These are phyloP conservation scores for Pseudotulostoma volvatum DNA, from an alignment of 495 filamentous ascomycete genomes.

Conservation along the genomic window DNA sequence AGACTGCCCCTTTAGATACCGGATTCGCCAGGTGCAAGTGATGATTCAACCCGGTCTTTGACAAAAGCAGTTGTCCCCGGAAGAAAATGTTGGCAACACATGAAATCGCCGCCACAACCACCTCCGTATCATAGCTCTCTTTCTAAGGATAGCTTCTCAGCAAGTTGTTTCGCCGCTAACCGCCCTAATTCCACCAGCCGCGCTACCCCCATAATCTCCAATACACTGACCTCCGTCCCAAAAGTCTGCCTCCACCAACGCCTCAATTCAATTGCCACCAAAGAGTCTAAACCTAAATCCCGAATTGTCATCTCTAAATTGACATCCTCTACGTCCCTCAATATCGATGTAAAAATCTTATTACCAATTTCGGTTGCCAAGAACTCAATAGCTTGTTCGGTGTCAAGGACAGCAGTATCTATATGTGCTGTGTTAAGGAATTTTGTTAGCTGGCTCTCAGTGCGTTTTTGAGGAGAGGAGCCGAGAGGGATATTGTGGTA, in stretches of 20 bases:
- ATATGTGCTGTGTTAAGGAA: slow-evolving; percentile 9
- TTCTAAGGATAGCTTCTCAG: no score
- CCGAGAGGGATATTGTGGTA: no score
- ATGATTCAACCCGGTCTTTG: no score
- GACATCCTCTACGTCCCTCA: slow-evolving; percentile 15
- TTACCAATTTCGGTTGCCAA: slow-evolving; percentile 16
- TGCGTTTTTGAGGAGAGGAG: no score
- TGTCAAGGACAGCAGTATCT: slow-evolving; percentile 5
- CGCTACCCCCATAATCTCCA: slow-evolving; percentile 29
- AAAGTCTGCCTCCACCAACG: slow-evolving; percentile 32
- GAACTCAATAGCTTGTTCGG: slow-evolving; percentile 11
- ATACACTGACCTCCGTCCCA: slow-evolving; percentile 19
- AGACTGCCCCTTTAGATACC: no score
- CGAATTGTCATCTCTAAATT: slow-evolving; percentile 15
- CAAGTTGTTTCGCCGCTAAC: no score
- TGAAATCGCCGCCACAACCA: no score
- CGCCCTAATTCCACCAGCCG: no score
- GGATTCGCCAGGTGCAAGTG: no score
- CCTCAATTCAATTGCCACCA: slow-evolving; percentile 31
- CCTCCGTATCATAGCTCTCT: no score
- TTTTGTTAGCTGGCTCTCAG: slow-evolving; percentile 9
- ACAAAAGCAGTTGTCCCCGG: no score
- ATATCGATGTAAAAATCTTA: slow-evolving; percentile 18
- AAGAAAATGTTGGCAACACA: no score
- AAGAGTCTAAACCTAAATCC: slow-evolving; percentile 28